phyloP scores from a whole-genome alignment of 2,329 filamentous ascomycete genomes.

The Pestalotiopsis fici region DNA sequence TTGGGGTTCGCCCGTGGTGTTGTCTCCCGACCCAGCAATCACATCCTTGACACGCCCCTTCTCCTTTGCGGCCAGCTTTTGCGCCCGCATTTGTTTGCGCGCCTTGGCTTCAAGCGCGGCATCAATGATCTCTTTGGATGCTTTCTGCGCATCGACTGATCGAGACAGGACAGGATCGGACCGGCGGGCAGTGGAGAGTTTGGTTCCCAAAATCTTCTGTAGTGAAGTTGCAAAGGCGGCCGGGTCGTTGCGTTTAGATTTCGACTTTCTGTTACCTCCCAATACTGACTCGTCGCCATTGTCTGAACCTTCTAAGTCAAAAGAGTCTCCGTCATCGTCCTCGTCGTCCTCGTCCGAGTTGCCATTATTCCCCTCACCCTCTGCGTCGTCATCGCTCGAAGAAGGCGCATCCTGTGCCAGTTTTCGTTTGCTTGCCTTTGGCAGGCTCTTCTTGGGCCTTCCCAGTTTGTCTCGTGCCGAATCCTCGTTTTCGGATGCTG shows the following conservation, averaged over 20 bases:
- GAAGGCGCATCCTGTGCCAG: slow-evolving; percentile 23
- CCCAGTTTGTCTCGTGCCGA: slow-evolving; percentile 21
- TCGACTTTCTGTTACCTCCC: slow-evolving; percentile 36
- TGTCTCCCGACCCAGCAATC: slow-evolving; percentile 62
- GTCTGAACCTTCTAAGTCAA: slow-evolving; percentile 39
- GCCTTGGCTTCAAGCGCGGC: slow-evolving; percentile 81
- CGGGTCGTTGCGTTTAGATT: slow-evolving; percentile 89
- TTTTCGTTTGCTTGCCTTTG: slow-evolving; percentile 1
- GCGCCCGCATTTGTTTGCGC: slow-evolving; percentile 73
- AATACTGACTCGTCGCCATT: slow-evolving; percentile 39
- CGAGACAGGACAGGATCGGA: slow-evolving; percentile 90
- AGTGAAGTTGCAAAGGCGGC: slow-evolving; percentile 89
- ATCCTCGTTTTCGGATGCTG: slow-evolving; percentile 35
- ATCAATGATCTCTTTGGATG: slow-evolving; percentile 73
- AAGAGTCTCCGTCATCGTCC: slow-evolving; percentile 32
- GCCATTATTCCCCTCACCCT: slow-evolving; percentile 17
- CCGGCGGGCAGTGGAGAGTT: slow-evolving; percentile 79
- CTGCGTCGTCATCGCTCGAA: slow-evolving; percentile 19
- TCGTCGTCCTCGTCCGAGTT: slow-evolving; percentile 29
- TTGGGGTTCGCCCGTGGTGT: slow-evolving; percentile 40
- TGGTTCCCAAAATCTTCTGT: slow-evolving; percentile 87
- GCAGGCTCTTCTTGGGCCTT: slow-evolving; percentile 24
- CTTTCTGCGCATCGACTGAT: slow-evolving; percentile 72
- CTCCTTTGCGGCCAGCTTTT: slow-evolving; percentile 78
- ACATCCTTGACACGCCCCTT: slow-evolving; percentile 90